Conservation (phyloP, 225 moss, liverwort and hornwort genomes). For the Pseudisothecium myosuroides region DNA sequence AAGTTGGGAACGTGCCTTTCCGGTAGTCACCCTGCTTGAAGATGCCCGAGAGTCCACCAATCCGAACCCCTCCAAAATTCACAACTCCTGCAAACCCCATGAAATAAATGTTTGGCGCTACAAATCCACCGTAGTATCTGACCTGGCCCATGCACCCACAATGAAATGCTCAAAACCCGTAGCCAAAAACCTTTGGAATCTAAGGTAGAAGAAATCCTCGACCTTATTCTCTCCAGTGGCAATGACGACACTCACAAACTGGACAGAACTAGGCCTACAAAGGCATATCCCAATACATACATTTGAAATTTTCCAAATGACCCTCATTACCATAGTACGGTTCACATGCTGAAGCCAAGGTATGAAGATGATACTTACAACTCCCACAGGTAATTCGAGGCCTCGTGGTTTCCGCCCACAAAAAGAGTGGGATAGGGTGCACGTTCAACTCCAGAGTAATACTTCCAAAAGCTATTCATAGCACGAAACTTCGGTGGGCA, state of each 20-base stretch:
- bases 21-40: conserved; percentile 65
- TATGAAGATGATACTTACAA: conserved; percentile 3
- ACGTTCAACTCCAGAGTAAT: conserved; percentile 67
- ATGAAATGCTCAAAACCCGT: conserved; percentile 7
- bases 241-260: background rate
- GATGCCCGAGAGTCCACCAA: conserved; percentile 92
- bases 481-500: conserved; percentile 69
- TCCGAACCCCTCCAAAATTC: conserved; percentile 75
- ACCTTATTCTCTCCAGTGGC: background rate
- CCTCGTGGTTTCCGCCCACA: conserved; percentile 96
- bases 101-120: conserved; percentile 82
- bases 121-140: conserved; percentile 95
- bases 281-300: background rate
- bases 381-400: conserved; percentile 63
- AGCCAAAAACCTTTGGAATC: background rate
- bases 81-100: conserved; percentile 90
- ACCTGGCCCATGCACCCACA: conserved; percentile 39
- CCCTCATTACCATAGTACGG: background rate
- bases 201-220: background rate
- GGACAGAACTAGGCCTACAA: background rate
- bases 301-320: background rate
- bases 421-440: conserved; percentile 94
- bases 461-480: conserved; percentile 97
- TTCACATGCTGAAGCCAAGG: background rate
- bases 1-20: conserved; percentile 31